These are phyloP conservation scores for Pseudogymnoascus sp. DNA, from an alignment of 2,329 filamentous ascomycete genomes.

Conservation along the genomic window DNA sequence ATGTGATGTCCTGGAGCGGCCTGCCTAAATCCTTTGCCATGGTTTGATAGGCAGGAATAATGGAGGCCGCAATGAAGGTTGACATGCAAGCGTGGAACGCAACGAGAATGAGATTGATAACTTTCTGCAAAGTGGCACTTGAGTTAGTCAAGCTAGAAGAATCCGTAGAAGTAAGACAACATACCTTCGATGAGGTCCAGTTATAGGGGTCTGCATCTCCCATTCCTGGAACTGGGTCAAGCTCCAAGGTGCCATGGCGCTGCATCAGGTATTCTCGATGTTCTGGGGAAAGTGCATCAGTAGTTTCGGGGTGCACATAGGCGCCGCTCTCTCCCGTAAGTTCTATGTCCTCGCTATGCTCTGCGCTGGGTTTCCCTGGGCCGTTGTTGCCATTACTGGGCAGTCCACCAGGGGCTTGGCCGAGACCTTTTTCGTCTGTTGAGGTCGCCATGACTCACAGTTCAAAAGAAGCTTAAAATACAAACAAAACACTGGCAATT, in stretches of 20 bases:
- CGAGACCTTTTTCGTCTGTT: background rate
- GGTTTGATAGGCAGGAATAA: conserved; percentile 42
- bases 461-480: background rate
- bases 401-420: background rate
- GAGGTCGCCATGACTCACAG: background rate
- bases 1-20: conserved; percentile 37
- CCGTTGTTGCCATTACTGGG: background rate
- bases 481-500: background rate
- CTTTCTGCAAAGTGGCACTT: conserved; percentile 34
- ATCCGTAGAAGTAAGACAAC: background rate
- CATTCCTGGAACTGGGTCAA: conserved; percentile 44
- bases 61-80: conserved; percentile 43
- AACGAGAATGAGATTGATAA: conserved; percentile 40
- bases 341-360: background rate
- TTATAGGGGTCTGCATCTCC: conserved; percentile 47
- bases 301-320: conserved; percentile 22
- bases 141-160: background rate
- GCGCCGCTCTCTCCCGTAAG: background rate
- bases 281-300: conserved; percentile 32
- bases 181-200: conserved; percentile 44
- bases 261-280: conserved; percentile 43
- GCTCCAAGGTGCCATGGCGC: conserved; percentile 45
- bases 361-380: background rate
- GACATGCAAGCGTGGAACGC: conserved; percentile 46
- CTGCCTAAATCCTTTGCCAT: conserved; percentile 40